A percentile compares a stretch with the other conserved stretches of the same genome.
Conservation (phyloP, 768 basidiomycete genomes). For the Lentinula edodes region DNA sequence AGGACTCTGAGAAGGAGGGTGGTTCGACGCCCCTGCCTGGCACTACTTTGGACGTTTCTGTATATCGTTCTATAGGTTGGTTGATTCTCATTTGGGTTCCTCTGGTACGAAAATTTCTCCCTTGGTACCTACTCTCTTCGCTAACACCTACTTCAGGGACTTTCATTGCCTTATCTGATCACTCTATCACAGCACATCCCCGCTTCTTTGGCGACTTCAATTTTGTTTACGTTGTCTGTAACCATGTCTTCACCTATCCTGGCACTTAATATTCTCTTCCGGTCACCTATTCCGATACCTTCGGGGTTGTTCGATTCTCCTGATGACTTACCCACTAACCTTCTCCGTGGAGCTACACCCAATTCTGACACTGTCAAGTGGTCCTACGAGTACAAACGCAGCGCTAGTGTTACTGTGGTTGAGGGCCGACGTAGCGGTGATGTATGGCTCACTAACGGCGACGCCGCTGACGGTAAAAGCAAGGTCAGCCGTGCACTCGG, state of each 20-base stretch:
- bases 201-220: conserved; percentile 33
- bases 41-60: conserved; percentile 49
- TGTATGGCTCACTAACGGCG: conserved; percentile 70
- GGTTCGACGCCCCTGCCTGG: conserved; percentile 38
- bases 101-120: conserved; percentile 39
- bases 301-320: conserved; percentile 56
- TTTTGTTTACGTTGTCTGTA: conserved; percentile 57
- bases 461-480: conserved; percentile 61
- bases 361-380: conserved; percentile 33
- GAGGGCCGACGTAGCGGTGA: conserved; percentile 70
- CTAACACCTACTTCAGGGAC: conserved; percentile 31
- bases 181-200: conserved; percentile 30
- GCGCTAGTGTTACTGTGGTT: conserved; percentile 53
- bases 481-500: conserved; percentile 57
- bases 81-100: conserved; percentile 65
- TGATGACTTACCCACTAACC: conserved; percentile 32
- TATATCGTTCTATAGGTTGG: conserved; percentile 55
- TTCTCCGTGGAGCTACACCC: conserved; percentile 39
- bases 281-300: conserved; percentile 62
- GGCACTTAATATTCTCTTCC: conserved; percentile 54
- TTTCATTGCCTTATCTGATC: conserved; percentile 61
- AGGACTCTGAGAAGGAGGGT: conserved; percentile 51
- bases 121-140: not conserved
- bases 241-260: conserved; percentile 65
- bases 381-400: conserved; percentile 58